These are phyloP conservation scores for Cutaneotrichosporon cyanovorans DNA, from an alignment of 1,284 basidiomycete species.

Conservation along the genomic window DNA sequence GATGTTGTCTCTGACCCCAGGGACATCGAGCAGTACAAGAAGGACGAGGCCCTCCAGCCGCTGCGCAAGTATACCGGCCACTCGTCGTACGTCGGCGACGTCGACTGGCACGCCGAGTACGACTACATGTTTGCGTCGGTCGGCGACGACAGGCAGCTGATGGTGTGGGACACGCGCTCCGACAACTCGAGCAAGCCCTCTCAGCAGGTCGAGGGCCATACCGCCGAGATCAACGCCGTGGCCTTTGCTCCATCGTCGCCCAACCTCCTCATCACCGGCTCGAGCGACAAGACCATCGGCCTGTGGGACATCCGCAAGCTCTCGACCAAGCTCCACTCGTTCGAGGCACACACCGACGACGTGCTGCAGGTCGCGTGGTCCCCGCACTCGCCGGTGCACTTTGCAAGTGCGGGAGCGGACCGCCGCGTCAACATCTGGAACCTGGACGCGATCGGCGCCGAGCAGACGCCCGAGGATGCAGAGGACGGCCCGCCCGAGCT, in stretches of 20 bases:
- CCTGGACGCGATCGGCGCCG: constrained; percentile 80
- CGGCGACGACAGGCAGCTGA: constrained; percentile 90
- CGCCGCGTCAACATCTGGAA: constrained; percentile 95
- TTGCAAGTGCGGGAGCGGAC: constrained; percentile 87
- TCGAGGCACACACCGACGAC: constrained; percentile 90
- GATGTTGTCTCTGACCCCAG: constrained; percentile 57
- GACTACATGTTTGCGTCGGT: constrained; percentile 89
- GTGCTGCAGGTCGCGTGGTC: constrained; percentile 93
- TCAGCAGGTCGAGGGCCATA: constrained; percentile 74
- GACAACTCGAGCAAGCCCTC: constrained; percentile 57
- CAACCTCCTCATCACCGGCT: constrained; percentile 84
- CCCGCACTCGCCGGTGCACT: constrained; percentile 80
- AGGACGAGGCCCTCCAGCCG: constrained; percentile 70
- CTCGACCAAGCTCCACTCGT: constrained; percentile 74
- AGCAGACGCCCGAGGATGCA: constrained; percentile 95
- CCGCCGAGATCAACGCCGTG: constrained; percentile 82
- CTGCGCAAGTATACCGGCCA: constrained; percentile 78
- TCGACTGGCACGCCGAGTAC: constrained; percentile 85
- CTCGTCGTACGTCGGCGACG: constrained; percentile 84
- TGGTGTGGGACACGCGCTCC: constrained; percentile 93
- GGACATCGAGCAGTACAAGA: constrained; percentile 87
- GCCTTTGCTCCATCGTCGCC: constrained; percentile 80
- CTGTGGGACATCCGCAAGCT: constrained; percentile 84
- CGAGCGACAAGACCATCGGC: constrained; percentile 85
- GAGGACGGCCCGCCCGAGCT: constrained; percentile 93